These are phyloP conservation scores for Bromus sterilis DNA, from an alignment of 176 grass and related monocot species.

Conservation along the genomic window DNA sequence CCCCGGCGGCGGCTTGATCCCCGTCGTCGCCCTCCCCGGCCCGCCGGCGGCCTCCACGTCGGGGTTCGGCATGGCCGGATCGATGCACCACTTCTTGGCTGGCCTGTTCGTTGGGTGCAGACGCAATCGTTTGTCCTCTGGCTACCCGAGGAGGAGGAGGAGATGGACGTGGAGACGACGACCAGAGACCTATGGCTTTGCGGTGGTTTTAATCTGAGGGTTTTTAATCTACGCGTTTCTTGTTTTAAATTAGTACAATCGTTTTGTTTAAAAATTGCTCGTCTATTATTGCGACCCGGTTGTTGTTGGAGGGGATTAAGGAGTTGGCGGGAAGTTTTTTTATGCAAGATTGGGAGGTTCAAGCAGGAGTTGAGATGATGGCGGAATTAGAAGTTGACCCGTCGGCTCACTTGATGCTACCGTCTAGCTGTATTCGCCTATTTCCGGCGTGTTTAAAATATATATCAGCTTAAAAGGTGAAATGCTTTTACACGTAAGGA, in stretches of 20 bases:
- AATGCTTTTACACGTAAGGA: not conserved
- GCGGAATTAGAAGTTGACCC: slow-evolving; percentile 28
- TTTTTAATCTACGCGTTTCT: not conserved
- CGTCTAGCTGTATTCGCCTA: not conserved
- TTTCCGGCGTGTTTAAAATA: no score
- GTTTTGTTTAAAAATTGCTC: not conserved
- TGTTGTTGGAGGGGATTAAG: slow-evolving; percentile 26
- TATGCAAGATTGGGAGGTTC: slow-evolving; percentile 2
- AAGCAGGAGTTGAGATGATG: not conserved
- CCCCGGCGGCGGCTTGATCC: slow-evolving; percentile 46
- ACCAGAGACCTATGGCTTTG: not conserved
- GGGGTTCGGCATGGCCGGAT: slow-evolving; percentile 38
- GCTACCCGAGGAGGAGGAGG: not conserved
- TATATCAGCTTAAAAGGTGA: not conserved
- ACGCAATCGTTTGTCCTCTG: not conserved
- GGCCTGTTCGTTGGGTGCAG: not conserved
- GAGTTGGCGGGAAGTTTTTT: slow-evolving; percentile 36
- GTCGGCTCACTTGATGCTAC: slow-evolving; percentile 5
- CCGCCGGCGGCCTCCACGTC: slow-evolving; percentile 42
- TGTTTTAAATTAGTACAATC: no score
- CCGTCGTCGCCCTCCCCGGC: slow-evolving; percentile 1
- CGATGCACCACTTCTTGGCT: not conserved
- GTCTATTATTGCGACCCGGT: not conserved
- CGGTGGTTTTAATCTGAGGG: slow-evolving; percentile 15
- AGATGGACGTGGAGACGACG: slow-evolving; percentile 21